Conservation (phyloP, 2,329 filamentous ascomycete genomes). For the Ascochyta pisi region DNA sequence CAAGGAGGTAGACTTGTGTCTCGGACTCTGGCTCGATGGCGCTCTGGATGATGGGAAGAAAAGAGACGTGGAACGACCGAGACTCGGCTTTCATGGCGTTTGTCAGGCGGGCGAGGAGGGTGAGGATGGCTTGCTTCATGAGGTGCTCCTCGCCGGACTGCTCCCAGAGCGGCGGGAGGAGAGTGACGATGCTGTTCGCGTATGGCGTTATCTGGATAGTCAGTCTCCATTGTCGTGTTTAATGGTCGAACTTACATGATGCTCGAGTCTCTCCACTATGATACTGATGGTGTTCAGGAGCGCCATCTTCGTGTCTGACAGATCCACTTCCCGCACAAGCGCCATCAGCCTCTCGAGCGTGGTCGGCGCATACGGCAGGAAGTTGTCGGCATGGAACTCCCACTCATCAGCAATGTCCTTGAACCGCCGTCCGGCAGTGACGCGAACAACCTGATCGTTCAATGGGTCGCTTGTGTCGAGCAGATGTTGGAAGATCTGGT, state of each 20-base stretch:
- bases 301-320: slow-evolving; percentile 88
- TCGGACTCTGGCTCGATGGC: slow-evolving; percentile 76
- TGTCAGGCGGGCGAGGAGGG: slow-evolving; percentile 84
- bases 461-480: slow-evolving; percentile 76
- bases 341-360: slow-evolving; percentile 76
- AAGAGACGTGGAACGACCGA: slow-evolving; percentile 76
- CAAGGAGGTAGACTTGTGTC: slow-evolving; percentile 75
- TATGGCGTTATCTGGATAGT: slow-evolving; percentile 62
- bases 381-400: slow-evolving; percentile 75
- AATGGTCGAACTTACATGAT: slow-evolving; percentile 58
- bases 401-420: slow-evolving; percentile 83
- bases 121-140: slow-evolving; percentile 91
- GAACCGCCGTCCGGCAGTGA: slow-evolving; percentile 88
- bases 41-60: slow-evolving; percentile 81
- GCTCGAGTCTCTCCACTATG: slow-evolving; percentile 81
- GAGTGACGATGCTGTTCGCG: slow-evolving; percentile 80
- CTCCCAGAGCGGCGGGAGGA: slow-evolving; percentile 84
- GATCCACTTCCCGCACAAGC: slow-evolving; percentile 79
- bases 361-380: slow-evolving; percentile 77
- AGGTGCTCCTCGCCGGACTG: slow-evolving; percentile 85
- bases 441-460: slow-evolving; percentile 90
- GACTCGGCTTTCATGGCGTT: slow-evolving; percentile 82
- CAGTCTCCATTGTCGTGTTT: not conserved
- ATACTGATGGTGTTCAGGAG: slow-evolving; percentile 85
- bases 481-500: slow-evolving; percentile 88